Conservation (phyloP, 306 rosid species). For the Quercus wislizeni region DNA sequence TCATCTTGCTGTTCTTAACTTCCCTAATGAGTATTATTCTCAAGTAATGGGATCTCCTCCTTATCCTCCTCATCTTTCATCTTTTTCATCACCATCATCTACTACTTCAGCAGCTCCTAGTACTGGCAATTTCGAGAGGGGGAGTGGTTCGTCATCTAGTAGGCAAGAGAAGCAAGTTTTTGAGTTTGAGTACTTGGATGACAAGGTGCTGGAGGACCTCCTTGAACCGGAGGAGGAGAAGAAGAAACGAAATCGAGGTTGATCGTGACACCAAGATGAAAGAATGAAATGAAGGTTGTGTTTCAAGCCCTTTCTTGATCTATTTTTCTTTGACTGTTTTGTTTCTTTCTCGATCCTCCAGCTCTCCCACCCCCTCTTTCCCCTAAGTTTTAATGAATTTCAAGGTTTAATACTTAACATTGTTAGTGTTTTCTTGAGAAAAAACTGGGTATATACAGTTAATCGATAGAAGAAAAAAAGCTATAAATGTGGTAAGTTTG, state of each 20-base stretch:
- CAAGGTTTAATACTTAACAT: not conserved
- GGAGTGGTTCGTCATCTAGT: conserved; percentile 25
- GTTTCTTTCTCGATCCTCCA: no score
- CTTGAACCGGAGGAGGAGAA: conserved; percentile 55
- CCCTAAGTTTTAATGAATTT: no score
- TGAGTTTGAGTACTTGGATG: conserved; percentile 72
- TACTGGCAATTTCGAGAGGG: conserved; percentile 20
- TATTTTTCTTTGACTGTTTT: not conserved
- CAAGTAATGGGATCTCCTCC: conserved; percentile 56
- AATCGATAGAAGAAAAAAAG: not conserved
- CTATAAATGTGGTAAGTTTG: not conserved
- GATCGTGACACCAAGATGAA: not conserved
- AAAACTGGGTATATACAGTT: not conserved
- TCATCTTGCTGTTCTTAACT: conserved; percentile 73
- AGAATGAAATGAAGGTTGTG: not conserved
- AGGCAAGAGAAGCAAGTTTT: conserved; percentile 43
- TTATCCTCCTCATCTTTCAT: conserved; percentile 47
- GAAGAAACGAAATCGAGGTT: conserved; percentile 28
- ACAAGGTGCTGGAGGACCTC: conserved; percentile 71
- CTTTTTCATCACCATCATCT: conserved; percentile 12
- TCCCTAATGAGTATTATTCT: conserved; percentile 75
- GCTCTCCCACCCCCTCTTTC: no score
- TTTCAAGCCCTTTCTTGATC: not conserved
- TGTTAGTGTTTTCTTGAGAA: not conserved
- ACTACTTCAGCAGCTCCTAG: conserved; percentile 9